Evolutionary conservation across 768 basidiomycete genomes (phyloP), one percentile per base, ranked within the genome.

Genomic region (Leccinum olivaceopallidum): DNA sequence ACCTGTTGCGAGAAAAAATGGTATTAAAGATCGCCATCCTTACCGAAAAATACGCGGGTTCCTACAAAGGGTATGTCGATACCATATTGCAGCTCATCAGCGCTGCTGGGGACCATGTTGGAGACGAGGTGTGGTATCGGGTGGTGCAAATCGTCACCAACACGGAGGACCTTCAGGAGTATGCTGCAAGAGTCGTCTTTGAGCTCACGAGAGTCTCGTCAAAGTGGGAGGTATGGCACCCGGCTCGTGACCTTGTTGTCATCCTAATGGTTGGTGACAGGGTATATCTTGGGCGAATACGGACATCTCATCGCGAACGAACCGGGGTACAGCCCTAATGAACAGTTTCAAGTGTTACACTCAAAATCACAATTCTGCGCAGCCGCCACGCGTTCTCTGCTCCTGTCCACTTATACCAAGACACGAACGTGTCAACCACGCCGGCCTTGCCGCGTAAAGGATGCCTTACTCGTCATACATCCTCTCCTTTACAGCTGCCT

Each of bases 71-170:
- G 95, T 98, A 99, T 79, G 93, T 99, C 59, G 96, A 99, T 75
- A 99, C 95, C 65, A 93, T 98, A 70, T 78, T 99, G 67, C 90
- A 95, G 70, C 85, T 99, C 59, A 96, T 99, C 72, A 93, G 91
- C 71, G 89, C 94, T 44, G 97, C 97, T 12, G 97, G 97, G 57
- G 97, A 99, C 70, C 95, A 99, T 71, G 96, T 99, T 56, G 97
- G 97, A 51, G 96, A 98, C 65, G 97, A 98, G 79, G 97, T 99
- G 36, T 99, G 97, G 97, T 98, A 97, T 75, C 92, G 97, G 56
- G 95, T 99, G 54, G 90, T 99, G 28, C 97, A 98, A 72, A 98
- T 99, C 61, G 93, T 97, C 53, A 98, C 94, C 51, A 99, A 99
- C 71, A 99, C 97, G 24, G 96, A 98, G 72, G 94, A 98, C 75